These are phyloP conservation scores for Eucalyptus leucophloia DNA, from an alignment of 345 rosid genomes.

Conservation along the genomic window DNA sequence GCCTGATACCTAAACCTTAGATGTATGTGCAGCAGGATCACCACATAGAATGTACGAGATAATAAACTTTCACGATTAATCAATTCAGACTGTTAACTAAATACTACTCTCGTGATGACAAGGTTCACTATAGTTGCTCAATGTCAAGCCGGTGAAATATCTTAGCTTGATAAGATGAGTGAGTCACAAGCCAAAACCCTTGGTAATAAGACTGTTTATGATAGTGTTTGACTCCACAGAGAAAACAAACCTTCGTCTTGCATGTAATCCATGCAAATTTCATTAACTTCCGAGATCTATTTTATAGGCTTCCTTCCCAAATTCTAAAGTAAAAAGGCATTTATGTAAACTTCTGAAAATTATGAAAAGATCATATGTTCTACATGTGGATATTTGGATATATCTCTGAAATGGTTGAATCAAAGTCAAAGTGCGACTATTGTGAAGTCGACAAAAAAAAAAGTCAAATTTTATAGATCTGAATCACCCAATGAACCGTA, in stretches of 20 bases:
- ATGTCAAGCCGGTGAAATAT: neutral
- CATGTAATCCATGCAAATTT: neutral
- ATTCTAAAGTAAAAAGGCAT: neutral
- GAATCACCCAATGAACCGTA: neutral
- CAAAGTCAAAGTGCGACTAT: neutral
- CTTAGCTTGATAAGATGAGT: neutral
- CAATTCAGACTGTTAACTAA: neutral
- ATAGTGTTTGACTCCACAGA: accelerated
- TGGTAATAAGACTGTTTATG: neutral
- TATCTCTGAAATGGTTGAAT: neutral
- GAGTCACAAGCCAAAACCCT: neutral
- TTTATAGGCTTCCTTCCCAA: neutral
- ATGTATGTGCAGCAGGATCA: neutral
- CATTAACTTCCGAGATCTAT: neutral
- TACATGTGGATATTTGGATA: neutral
- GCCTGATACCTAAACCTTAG: neutral
- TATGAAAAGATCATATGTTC: neutral
- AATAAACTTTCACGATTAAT: neutral
- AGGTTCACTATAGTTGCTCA: neutral
- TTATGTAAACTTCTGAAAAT: neutral
- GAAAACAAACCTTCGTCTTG: neutral
- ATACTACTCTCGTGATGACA: neutral
- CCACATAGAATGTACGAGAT: neutral
- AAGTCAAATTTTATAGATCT: neutral
- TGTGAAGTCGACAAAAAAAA: neutral